These are phyloP conservation scores for Cucurbita pepo DNA, from an alignment of 306 rosid species.

Conservation along the genomic window DNA sequence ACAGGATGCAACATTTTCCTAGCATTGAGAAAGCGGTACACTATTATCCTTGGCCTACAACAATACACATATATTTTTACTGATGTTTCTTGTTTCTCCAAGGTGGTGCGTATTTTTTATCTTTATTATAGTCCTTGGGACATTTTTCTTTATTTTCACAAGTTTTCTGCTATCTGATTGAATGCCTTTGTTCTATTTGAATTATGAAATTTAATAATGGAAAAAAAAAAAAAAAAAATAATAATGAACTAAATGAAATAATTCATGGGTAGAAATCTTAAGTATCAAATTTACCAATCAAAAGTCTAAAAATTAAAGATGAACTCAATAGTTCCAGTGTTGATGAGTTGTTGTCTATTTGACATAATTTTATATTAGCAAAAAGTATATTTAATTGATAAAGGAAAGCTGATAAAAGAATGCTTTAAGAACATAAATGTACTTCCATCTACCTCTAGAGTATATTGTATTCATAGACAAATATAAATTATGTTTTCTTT, in stretches of 20 bases:
- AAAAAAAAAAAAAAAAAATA: too few relatives aligned
- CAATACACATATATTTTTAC: neutral
- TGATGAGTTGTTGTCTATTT: neutral
- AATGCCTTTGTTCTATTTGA: too few relatives aligned
- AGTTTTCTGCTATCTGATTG: neutral
- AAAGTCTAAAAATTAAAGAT: too few relatives aligned
- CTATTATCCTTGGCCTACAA: neutral
- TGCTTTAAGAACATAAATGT: neutral
- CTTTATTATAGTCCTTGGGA: neutral
- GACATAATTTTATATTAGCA: neutral
- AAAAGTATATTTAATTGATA: neutral
- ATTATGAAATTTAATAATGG: too few relatives aligned
- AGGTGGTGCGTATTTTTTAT: neutral
- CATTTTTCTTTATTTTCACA: neutral
- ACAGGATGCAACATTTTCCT: constrained; percentile 76
- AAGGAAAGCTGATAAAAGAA: neutral
- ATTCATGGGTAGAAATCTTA: neutral
- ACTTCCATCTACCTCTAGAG: neutral
- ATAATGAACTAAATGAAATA: too few relatives aligned
- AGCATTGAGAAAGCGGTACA: constrained; percentile 79
- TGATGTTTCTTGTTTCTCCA: neutral
- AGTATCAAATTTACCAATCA: neutral
- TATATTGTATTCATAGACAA: neutral
- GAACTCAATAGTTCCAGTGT: neutral
- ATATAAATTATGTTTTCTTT: too few relatives aligned